Evolutionary conservation across 768 basidiomycete genomes (phyloP).

Genomic region (Botryobasidium botryosum): DNA sequence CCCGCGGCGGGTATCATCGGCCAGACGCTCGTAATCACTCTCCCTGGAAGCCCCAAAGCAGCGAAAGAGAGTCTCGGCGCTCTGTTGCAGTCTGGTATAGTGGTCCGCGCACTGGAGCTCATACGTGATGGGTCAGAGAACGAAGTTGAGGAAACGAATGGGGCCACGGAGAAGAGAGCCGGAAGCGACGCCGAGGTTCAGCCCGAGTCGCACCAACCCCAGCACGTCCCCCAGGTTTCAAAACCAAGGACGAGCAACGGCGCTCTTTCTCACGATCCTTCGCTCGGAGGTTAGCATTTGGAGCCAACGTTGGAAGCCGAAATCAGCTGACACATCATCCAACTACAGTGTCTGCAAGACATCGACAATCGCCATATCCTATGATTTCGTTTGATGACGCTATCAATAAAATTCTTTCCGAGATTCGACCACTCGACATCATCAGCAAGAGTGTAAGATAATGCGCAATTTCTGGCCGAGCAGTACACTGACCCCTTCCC

Average conservation of each 20-base stretch:
- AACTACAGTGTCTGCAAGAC: constrained; percentile 43
- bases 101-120: constrained; percentile 57
- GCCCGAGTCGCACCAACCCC: constrained; percentile 19
- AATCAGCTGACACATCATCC: background rate
- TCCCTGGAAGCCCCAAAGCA: constrained; percentile 76
- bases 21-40: constrained; percentile 53
- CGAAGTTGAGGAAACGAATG: too few relatives aligned
- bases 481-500: background rate
- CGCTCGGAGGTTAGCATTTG: constrained; percentile 36
- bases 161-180: too few relatives aligned
- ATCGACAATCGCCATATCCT: constrained; percentile 62
- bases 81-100: constrained; percentile 38
- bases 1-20: constrained; percentile 62
- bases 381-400: constrained; percentile 52
- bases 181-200: too few relatives aligned
- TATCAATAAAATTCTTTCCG: constrained; percentile 33
- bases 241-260: constrained; percentile 29
- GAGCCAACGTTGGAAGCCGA: background rate
- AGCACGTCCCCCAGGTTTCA: constrained; percentile 32
- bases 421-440: constrained; percentile 28
- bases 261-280: constrained; percentile 47
- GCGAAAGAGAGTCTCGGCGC: constrained; percentile 61
- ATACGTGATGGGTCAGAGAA: constrained; percentile 50
- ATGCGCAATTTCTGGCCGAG: background rate
- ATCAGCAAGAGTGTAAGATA: constrained; percentile 28